These are phyloP conservation scores for Saccharomyces hybrid DNA, from an alignment of 1,139 yeast genomes.

Conservation along the genomic window DNA sequence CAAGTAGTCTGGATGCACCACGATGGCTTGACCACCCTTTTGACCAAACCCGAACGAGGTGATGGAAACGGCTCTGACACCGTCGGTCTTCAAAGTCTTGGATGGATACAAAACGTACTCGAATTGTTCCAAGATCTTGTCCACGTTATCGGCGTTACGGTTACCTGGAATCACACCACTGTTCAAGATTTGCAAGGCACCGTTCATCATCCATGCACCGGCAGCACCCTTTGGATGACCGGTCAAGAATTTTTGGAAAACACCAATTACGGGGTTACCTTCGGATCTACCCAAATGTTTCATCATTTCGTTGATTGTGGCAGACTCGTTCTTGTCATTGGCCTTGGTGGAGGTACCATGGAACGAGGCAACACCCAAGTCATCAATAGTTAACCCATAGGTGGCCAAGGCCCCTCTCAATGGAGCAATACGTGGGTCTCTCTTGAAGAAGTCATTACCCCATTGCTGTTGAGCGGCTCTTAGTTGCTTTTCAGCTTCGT, in stretches of 20 bases:
- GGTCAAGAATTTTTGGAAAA: conserved; percentile 96
- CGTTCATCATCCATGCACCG: conserved; percentile 99
- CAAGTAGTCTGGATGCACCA: conserved; percentile 88
- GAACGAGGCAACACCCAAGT: conserved; percentile 96
- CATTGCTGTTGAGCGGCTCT: conserved; percentile 86
- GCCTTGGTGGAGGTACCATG: conserved; percentile 99
- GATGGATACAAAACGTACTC: conserved; percentile 93
- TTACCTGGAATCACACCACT: conserved; percentile 97
- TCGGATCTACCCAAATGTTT: conserved; percentile 90
- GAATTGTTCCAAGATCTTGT: conserved; percentile 67
- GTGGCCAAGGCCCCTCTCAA: conserved; percentile 94
- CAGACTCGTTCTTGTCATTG: conserved; percentile 95
- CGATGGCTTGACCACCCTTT: conserved; percentile 96
- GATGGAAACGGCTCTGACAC: conserved; percentile 92
- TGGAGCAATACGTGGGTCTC: conserved; percentile 93
- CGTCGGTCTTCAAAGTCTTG: conserved; percentile 87
- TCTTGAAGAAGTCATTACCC: conserved; percentile 91
- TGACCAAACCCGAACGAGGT: conserved; percentile 99
- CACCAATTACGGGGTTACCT: conserved; percentile 97
- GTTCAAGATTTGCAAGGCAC: conserved; percentile 89
- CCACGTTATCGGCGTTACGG: conserved; percentile 96
- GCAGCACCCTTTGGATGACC: conserved; percentile 99
- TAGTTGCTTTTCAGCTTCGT: conserved; percentile 80
- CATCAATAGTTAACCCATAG: conserved; percentile 87
- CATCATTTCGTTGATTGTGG: conserved; percentile 87